phyloP scores from a whole-genome alignment of 2,329 filamentous ascomycete genomes.

The Cordyceps tenuipes region DNA sequence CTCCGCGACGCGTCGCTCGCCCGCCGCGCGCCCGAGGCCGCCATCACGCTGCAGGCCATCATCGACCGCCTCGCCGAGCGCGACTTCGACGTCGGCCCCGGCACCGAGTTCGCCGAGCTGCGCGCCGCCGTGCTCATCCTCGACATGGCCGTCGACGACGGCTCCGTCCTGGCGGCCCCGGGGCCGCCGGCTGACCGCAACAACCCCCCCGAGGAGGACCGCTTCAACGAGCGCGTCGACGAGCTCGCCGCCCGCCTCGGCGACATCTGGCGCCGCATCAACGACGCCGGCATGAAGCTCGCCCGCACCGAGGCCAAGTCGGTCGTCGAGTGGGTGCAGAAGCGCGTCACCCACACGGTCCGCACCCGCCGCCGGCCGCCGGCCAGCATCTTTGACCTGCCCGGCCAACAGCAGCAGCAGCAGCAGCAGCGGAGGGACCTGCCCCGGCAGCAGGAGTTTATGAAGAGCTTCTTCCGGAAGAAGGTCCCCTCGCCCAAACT shows the following conservation, averaged over 20 bases:
- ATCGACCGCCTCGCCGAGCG: slow-evolving; percentile 37
- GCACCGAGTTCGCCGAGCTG: slow-evolving; percentile 62
- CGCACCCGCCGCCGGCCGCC: slow-evolving; percentile 53
- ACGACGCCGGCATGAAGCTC: slow-evolving; percentile 65
- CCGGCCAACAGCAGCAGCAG: slow-evolving; percentile 26
- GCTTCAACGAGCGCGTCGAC: slow-evolving; percentile 68
- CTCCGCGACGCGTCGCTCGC: slow-evolving; percentile 41
- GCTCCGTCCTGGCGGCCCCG: slow-evolving; percentile 21
- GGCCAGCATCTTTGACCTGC: slow-evolving; percentile 41
- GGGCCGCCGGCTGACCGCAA: too few species aligned
- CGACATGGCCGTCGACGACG: slow-evolving; percentile 67
- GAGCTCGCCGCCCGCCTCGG: slow-evolving; percentile 52
- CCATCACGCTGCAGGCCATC: slow-evolving; percentile 35
- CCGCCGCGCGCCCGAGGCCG: slow-evolving; percentile 31
- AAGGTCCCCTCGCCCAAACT: slow-evolving; percentile 8
- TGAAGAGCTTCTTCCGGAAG: slow-evolving; percentile 38
- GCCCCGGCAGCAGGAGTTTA: slow-evolving; percentile 40
- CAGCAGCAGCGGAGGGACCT: slow-evolving; percentile 26
- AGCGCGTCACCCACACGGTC: slow-evolving; percentile 63
- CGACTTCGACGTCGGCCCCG: slow-evolving; percentile 43
- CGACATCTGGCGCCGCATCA: slow-evolving; percentile 52
- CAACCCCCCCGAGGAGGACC: slow-evolving; percentile 24
- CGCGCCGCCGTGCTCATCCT: slow-evolving; percentile 58
- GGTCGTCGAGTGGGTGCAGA: slow-evolving; percentile 63
- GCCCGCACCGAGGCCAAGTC: slow-evolving; percentile 70